Evolutionary conservation across 2,329 filamentous ascomycete genomes (phyloP).

Genomic region (Xylariaceae sp.): DNA sequence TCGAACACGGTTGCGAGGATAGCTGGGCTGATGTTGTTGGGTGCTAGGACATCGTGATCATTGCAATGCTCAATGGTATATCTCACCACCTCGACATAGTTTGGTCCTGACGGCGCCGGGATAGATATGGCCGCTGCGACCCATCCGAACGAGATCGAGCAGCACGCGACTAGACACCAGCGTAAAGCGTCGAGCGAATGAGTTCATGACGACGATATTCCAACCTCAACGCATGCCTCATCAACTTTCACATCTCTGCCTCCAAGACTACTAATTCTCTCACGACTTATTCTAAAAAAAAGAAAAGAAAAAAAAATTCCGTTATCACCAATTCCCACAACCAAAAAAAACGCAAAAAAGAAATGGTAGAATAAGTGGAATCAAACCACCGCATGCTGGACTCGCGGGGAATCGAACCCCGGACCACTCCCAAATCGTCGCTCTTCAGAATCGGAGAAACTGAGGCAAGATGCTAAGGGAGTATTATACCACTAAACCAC

Average conservation of each 20-base stretch:
- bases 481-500: too few species aligned
- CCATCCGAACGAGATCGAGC: background rate
- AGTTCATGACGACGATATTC: background rate
- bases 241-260: background rate
- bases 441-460: too few species aligned
- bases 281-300: too few species aligned
- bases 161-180: background rate
- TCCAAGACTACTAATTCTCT: too few species aligned
- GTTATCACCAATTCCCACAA: too few species aligned
- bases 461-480: too few species aligned
- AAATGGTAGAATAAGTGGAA: too few species aligned
- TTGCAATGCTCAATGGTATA: conserved; percentile 21
- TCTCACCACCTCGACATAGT: conserved; percentile 23
- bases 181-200: background rate
- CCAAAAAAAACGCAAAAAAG: too few species aligned
- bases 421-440: conserved; percentile 22
- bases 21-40: conserved; percentile 25
- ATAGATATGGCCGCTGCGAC: conserved; percentile 3
- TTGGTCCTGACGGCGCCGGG: conserved; percentile 15
- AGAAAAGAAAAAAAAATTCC: too few species aligned
- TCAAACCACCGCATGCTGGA: conserved; percentile 8
- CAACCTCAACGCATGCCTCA: too few species aligned
- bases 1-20: conserved; percentile 27
- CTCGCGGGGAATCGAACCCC: conserved; percentile 28
- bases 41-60: conserved; percentile 21